Base-by-base conservation (phyloP, 2,329 filamentous ascomycete species). In the Colletotrichum costaricense region DNA sequence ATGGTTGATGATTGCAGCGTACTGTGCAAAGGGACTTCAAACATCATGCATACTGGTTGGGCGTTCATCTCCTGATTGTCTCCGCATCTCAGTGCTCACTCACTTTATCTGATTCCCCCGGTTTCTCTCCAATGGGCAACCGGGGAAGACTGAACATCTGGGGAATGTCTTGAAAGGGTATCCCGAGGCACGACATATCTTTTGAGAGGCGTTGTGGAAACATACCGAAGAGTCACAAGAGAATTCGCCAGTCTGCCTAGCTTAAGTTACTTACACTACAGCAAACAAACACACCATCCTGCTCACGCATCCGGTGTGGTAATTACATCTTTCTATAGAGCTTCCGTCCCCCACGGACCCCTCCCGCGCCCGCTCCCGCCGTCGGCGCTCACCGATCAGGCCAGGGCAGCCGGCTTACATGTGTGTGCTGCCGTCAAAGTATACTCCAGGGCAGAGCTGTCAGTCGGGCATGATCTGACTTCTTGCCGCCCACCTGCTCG, bases 331-430 rank as follows among this genome's bases (percentile, higher is more conserved):
- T 19, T n/a, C 42, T n/a, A 49, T 19, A 49, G 22, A 11, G n/a
- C 19, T 22, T n/a, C 8, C 66, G 59, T 52, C 46, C 46, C 46
- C 35, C 30, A 28, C 22, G 24, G 49, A 4, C 22, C 19, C 52
- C 4, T 28, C 30, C 42, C n/a, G 42, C 22, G 58, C 65, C 28
- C 35, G n/a, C 26, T 67, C 54, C 38, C 38, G 42, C 46, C n/a
- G 26, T 69, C 71, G 24, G 60, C 67, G 55, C 60, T 62, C 28
- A 56, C 62, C 62, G 60, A 67, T 55, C 55, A 70, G 56, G 24
- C 68, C 42, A 69, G 63, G 24, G 62, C 42, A 69, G 52, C 55
- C 55, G 33, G 26, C 26, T 52, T 58, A 14, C 46, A 19, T 54
- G 26, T 19, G 49, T 69, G 24, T 19, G 26, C 52, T 11, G 49